These are phyloP conservation scores for Decorospora gaudefroyi DNA, from an alignment of 2,329 filamentous ascomycete genomes.

Conservation along the genomic window DNA sequence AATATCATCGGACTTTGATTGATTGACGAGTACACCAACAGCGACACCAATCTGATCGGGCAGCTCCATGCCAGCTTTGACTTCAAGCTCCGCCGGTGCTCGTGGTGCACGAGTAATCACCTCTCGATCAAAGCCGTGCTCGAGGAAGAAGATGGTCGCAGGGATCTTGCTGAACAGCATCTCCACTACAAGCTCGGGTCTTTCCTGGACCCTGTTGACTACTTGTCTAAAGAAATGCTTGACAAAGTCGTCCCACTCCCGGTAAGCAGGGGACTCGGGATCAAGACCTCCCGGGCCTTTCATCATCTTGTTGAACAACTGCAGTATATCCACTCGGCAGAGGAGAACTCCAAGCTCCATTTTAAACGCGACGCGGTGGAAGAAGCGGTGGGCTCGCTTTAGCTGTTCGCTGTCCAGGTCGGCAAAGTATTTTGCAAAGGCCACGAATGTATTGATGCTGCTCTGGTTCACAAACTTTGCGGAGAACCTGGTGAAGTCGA, in stretches of 20 bases:
- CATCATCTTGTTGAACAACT: conserved; percentile 86
- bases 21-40: conserved; percentile 78
- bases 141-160: conserved; percentile 80
- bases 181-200: conserved; percentile 84
- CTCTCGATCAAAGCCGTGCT: conserved; percentile 87
- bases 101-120: conserved; percentile 66
- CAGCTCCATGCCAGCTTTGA: conserved; percentile 70
- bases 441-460: conserved; percentile 86
- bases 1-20: conserved; percentile 74
- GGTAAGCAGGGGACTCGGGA: conserved; percentile 67
- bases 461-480: conserved; percentile 80
- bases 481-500: conserved; percentile 86
- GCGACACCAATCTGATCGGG: conserved; percentile 75
- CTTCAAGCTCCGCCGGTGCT: conserved; percentile 79
- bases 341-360: conserved; percentile 87
- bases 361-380: conserved; percentile 93
- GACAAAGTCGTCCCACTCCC: conserved; percentile 89
- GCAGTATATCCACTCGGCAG: conserved; percentile 87
- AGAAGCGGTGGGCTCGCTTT: conserved; percentile 90
- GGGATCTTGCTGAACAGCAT: conserved; percentile 93
- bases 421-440: conserved; percentile 76
- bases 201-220: conserved; percentile 80
- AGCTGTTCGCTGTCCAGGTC: conserved; percentile 80
- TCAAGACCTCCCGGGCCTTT: conserved; percentile 82
- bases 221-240: conserved; percentile 82